Base-by-base conservation (phyloP, 2,329 filamentous ascomycete genomes). In the Ophiobolus disseminans region DNA sequence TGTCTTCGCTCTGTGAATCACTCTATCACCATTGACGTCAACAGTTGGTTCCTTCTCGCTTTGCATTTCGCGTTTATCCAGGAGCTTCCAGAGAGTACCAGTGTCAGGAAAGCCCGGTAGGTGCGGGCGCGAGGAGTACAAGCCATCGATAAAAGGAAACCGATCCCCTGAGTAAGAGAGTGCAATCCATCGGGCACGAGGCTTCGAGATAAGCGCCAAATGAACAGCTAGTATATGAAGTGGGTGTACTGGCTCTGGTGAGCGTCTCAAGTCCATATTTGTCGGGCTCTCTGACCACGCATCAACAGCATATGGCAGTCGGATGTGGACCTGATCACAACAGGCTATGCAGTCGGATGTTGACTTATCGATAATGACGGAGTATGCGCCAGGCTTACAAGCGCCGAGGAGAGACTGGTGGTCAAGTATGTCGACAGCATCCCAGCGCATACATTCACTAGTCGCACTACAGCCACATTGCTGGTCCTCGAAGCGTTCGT, bases 101-200 rank as follows among this genome's bases (percentile, higher is more conserved):
- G 75, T 73, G 56, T 74, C 62, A 13, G 73, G 71, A 20, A 76
- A 69, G 1, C 66, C 67, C 22, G 47, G 57, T n/a, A 63, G 52
- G 20, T 70, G 52, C 11, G 68, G 41, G 17, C 30, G 20, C 13
- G 40, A 31, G 10, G 32, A 46, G 10, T 36, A 37, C 6, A 46
- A 39, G 5, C 42, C 40, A 37, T 36, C 11, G 3, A 72, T 34
- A 40, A 75, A 76, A 1, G 69, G 68, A 40, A 74, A 77, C 11
- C 75, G 68, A 16, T 73, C 69, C n/a, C 58, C 54, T 0, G 70
- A 73, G 50, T 76, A 77, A 0, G 73, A 75, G 3, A 76, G 49
- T 4, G 67, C 56, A 37, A 77, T 68, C 75, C 75, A 77, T 17
- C 60, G 62, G 4, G 65, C 72, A 4, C 61, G 62, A 2, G 73